These are phyloP conservation scores for Triticum urartu DNA, from an alignment of 176 grass and related monocot genomes.

Conservation along the genomic window DNA sequence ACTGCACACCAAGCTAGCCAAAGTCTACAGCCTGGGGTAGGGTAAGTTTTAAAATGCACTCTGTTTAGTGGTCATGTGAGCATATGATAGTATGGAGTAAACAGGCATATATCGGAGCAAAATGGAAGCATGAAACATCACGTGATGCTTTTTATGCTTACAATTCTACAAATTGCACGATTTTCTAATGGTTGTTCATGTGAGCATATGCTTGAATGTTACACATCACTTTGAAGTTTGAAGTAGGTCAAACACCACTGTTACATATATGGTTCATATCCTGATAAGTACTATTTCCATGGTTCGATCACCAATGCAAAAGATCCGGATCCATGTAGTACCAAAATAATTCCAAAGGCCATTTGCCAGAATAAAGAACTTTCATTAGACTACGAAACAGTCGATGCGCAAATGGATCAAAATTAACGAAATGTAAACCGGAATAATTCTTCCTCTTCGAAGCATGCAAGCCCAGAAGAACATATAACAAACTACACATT, in stretches of 20 bases:
- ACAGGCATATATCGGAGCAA: neutral
- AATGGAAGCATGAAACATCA: neutral
- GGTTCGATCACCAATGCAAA: neutral
- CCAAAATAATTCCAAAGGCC: neutral
- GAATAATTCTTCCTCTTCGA: neutral
- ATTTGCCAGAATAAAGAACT: neutral
- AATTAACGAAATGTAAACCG: neutral
- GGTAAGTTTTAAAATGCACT: neutral
- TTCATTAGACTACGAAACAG: neutral
- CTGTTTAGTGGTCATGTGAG: neutral
- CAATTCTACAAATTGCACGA: neutral
- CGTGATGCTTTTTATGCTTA: neutral
- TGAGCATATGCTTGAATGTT: neutral
- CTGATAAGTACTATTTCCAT: neutral
- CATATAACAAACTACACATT: neutral
- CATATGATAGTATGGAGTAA: neutral
- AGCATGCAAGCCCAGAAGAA: neutral
- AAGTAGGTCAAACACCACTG: neutral
- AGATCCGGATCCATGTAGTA: neutral
- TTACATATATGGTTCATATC: neutral
- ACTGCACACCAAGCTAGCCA: neutral
- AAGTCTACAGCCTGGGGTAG: too few species aligned
- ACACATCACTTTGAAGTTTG: neutral
- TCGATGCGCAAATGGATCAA: neutral
- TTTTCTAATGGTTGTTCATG: neutral